Conservation (phyloP, 441 rosid species). For the Erodium chrysanthum region DNA sequence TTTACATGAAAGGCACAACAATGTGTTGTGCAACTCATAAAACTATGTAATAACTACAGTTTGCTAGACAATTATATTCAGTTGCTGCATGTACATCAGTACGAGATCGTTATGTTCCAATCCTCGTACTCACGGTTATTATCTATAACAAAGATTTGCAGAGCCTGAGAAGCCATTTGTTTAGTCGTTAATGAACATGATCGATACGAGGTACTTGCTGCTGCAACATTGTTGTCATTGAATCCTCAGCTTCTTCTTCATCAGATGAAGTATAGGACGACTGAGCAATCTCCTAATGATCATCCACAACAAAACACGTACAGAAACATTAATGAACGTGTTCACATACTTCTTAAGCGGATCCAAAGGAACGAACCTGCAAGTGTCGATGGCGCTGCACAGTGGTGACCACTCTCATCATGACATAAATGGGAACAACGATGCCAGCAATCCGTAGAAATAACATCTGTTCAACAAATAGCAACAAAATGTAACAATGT, state of each 20-base stretch:
- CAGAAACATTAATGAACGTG: background rate
- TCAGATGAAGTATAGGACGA: constrained; percentile 15
- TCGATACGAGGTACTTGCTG: constrained; percentile 32
- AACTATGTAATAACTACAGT: background rate
- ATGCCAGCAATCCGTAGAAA: constrained; percentile 51
- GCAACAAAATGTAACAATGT: background rate
- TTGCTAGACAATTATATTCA: background rate
- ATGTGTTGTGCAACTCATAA: background rate
- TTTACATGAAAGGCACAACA: background rate
- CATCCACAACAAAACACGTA: no score
- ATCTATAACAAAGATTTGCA: no score
- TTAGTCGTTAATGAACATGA: constrained; percentile 26
- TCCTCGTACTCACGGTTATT: no score
- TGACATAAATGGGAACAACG: constrained; percentile 57
- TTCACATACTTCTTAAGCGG: no score
- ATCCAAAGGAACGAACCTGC: constrained; percentile 31
- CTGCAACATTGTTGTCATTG: constrained; percentile 8
- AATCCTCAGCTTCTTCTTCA: constrained; percentile 43
- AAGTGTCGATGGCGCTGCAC: constrained; percentile 36
- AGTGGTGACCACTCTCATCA: constrained; percentile 39
- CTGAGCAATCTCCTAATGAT: constrained; percentile 28
- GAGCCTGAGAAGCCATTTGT: no score
- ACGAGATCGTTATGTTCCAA: no score
- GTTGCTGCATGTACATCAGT: no score
- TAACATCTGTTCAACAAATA: constrained; percentile 31